Percentiles rank a stretch among this genome's conserved stretches.
These are phyloP conservation scores for Echinosphaeria canescens DNA, from an alignment of 2,329 filamentous ascomycete species.

Conservation along the genomic window DNA sequence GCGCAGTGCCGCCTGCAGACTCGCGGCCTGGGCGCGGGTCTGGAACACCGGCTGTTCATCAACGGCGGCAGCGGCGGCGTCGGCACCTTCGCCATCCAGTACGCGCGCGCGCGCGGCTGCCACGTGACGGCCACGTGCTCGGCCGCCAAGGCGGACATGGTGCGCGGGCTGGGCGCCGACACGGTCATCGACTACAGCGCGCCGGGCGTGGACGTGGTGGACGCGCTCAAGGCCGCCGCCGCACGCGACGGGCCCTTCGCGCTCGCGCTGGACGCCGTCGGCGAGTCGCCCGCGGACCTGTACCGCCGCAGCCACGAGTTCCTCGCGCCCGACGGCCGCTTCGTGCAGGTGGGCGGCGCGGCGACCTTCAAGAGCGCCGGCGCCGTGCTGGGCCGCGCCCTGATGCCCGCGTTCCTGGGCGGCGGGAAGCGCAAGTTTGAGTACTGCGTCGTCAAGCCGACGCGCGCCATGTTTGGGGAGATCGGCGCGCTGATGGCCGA, in stretches of 20 bases:
- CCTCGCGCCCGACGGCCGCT: slow-evolving; percentile 23
- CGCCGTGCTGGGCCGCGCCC: slow-evolving; percentile 6
- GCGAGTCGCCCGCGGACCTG: slow-evolving; percentile 18
- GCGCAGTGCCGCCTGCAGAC: no score
- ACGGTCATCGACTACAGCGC: slow-evolving; percentile 38
- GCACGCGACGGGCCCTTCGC: slow-evolving; percentile 26
- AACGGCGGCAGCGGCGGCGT: slow-evolving; percentile 42
- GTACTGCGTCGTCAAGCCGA: slow-evolving; percentile 12
- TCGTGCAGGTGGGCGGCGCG: slow-evolving; percentile 25
- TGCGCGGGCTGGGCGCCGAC: slow-evolving; percentile 36
- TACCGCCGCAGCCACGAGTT: slow-evolving; percentile 30
- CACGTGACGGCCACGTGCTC: slow-evolving; percentile 38
- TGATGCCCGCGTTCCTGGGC: slow-evolving; percentile 13
- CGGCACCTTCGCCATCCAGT: slow-evolving; percentile 37
- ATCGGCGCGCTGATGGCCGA: slow-evolving; percentile 32
- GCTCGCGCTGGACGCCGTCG: slow-evolving; percentile 35
- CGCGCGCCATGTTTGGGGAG: slow-evolving; percentile 19
- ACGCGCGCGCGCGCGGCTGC: slow-evolving; percentile 37
- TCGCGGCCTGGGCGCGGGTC: no score
- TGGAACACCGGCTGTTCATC: slow-evolving; percentile 38
- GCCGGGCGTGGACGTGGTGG: slow-evolving; percentile 21
- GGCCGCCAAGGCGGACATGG: slow-evolving; percentile 29
- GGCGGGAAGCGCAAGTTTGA: slow-evolving; percentile 18
- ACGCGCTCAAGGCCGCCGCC: slow-evolving; percentile 20
- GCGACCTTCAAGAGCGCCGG: slow-evolving; percentile 5